Evolutionary conservation across 2,329 filamentous ascomycete genomes (phyloP).

Genomic region (Parascedosporium putredinis): DNA sequence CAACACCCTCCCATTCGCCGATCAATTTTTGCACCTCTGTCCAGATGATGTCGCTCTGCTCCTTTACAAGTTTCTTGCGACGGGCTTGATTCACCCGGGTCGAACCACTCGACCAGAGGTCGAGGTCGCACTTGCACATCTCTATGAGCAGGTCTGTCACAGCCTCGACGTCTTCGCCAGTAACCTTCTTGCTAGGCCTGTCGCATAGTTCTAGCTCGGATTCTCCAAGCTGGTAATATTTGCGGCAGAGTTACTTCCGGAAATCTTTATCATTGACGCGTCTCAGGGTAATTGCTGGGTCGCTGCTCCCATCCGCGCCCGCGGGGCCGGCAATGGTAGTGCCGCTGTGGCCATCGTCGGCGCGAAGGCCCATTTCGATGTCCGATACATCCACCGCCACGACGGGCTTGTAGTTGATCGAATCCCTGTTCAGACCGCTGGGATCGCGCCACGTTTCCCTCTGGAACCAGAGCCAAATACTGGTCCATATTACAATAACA

Average conservation of each 20-base stretch:
- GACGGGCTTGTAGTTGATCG: background rate
- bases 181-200: slow-evolving; percentile 28
- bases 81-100: too few species aligned
- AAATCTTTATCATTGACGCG: background rate
- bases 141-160: slow-evolving; percentile 18
- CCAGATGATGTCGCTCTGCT: too few species aligned
- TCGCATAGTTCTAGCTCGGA: slow-evolving; percentile 20
- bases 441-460: background rate
- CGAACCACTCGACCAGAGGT: background rate
- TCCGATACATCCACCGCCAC: background rate
- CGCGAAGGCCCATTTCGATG: background rate
- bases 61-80: too few species aligned
- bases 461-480: slow-evolving; percentile 2
- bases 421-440: background rate
- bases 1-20: background rate
- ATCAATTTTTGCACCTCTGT: too few species aligned
- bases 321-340: background rate
- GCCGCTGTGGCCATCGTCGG: background rate
- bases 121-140: slow-evolving; percentile 3
- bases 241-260: background rate
- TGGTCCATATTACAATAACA: slow-evolving; percentile 1
- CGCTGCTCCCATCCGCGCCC: background rate
- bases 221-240: slow-evolving; percentile 1
- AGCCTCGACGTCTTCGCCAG: slow-evolving; percentile 29
- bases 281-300: background rate